phyloP scores from a whole-genome alignment of 352 stramenopile genomes.

The Phytophthora sansomeana region DNA sequence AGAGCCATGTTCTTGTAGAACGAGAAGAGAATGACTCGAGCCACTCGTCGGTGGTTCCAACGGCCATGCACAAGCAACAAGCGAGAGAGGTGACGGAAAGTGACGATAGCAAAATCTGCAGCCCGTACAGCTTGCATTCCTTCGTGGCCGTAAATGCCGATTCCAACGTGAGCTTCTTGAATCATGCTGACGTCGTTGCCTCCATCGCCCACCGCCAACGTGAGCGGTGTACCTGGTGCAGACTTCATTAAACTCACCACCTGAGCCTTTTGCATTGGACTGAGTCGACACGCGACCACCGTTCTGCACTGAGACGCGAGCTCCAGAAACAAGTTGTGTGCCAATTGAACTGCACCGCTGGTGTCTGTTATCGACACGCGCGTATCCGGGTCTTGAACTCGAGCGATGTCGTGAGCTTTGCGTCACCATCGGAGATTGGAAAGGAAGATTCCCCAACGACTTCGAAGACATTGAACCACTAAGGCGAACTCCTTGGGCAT shows the following conservation, averaged over 20 bases:
- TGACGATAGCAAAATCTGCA: slow-evolving; percentile 87
- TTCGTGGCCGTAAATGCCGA: slow-evolving; percentile 99
- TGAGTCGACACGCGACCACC: slow-evolving; percentile 89
- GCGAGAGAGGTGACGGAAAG: slow-evolving; percentile 81
- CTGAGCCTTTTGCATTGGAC: slow-evolving; percentile 93
- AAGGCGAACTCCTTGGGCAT: slow-evolving; percentile 16
- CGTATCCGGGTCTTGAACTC: slow-evolving; percentile 33
- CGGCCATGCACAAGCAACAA: slow-evolving; percentile 84
- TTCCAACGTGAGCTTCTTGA: slow-evolving; percentile 98
- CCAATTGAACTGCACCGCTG: slow-evolving; percentile 31
- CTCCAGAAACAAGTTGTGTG: slow-evolving; percentile 81
- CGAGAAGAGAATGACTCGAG: slow-evolving; percentile 85
- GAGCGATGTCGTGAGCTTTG: slow-evolving; percentile 40
- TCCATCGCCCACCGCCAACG: slow-evolving; percentile 98
- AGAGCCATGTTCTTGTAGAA: slow-evolving; percentile 95
- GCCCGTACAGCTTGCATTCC: slow-evolving; percentile 90
- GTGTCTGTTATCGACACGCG: slow-evolving; percentile 39
- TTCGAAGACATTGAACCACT: slow-evolving; percentile 63
- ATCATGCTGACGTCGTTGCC: slow-evolving; percentile 99
- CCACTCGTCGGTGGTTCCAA: slow-evolving; percentile 87
- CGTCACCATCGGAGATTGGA: slow-evolving; percentile 30
- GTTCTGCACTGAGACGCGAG: slow-evolving; percentile 87
- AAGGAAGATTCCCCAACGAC: slow-evolving; percentile 50
- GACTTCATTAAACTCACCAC: slow-evolving; percentile 95
- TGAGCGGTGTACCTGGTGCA: slow-evolving; percentile 75